Evolutionary conservation across 345 rosid genomes (phyloP).

Genomic region (Eucalyptus tenuipes): DNA sequence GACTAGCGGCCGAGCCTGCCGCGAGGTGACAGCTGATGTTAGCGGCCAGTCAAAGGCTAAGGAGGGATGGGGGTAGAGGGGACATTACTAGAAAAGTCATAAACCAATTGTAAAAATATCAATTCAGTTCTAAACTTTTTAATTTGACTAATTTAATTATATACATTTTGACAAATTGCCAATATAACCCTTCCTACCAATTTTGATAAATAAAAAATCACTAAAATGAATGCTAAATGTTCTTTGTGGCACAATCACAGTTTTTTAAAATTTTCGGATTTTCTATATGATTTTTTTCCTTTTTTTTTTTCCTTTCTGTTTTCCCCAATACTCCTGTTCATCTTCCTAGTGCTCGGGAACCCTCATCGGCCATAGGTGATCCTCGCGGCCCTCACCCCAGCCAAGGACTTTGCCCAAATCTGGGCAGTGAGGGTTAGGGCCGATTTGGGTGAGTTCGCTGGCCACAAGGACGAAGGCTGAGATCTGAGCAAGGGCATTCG

Average conservation of each 20-base stretch:
- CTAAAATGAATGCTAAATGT: too few relatives aligned
- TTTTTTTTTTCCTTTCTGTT: too few relatives aligned
- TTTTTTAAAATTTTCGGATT: too few relatives aligned
- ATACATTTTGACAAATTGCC: too few relatives aligned
- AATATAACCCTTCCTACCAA: background rate
- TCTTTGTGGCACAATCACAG: too few relatives aligned
- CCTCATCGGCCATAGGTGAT: background rate
- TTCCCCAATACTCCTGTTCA: background rate
- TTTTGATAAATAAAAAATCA: too few relatives aligned
- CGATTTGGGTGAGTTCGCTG: too few relatives aligned
- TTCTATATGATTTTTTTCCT: too few relatives aligned
- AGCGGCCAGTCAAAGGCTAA: background rate
- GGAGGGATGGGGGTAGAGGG: background rate
- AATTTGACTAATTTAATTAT: accelerated
- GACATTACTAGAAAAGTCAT: background rate
- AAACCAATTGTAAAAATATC: accelerated
- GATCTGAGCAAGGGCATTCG: background rate
- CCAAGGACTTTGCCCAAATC: too few relatives aligned
- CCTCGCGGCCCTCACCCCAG: too few relatives aligned
- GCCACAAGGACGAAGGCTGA: background rate
- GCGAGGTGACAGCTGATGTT: background rate
- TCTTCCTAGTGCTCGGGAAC: background rate
- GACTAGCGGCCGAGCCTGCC: background rate
- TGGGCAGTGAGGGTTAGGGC: too few relatives aligned
- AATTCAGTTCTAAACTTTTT: background rate